These are phyloP conservation scores for Nannizziopsis arthrosporioides DNA, from an alignment of 2,329 filamentous ascomycete genomes.

Conservation along the genomic window DNA sequence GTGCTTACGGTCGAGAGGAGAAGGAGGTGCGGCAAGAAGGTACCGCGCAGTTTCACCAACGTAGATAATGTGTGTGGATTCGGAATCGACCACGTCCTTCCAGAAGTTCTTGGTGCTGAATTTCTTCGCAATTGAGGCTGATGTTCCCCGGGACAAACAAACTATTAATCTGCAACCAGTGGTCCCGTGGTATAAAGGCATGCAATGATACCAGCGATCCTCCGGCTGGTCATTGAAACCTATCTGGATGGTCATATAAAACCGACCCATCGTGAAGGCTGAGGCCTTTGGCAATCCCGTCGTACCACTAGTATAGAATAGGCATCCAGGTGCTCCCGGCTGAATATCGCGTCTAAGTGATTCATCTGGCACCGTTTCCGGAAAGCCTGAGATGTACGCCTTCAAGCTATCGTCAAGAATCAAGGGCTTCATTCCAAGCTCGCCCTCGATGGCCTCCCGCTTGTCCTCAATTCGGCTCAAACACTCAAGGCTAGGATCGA, in stretches of 20 bases:
- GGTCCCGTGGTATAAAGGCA: slow-evolving; percentile 68
- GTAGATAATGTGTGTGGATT: slow-evolving; percentile 61
- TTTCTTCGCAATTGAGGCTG: slow-evolving; percentile 31
- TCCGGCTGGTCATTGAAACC: slow-evolving; percentile 25
- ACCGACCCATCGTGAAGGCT: slow-evolving; percentile 44
- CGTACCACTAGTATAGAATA: slow-evolving; percentile 67
- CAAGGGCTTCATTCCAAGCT: slow-evolving; percentile 48
- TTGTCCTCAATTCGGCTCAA: slow-evolving; percentile 46
- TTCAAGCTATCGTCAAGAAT: slow-evolving; percentile 41
- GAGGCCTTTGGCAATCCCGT: slow-evolving; percentile 66
- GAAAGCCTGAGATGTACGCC: slow-evolving; percentile 39
- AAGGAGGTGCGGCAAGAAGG: slow-evolving; percentile 52
- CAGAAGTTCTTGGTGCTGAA: slow-evolving; percentile 63
- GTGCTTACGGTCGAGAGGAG: slow-evolving; percentile 36
- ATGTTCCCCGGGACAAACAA: slow-evolving; percentile 43
- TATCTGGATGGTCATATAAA: slow-evolving; percentile 30
- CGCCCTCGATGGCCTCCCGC: slow-evolving; percentile 37
- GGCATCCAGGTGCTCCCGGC: slow-evolving; percentile 45
- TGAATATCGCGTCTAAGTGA: slow-evolving; percentile 43
- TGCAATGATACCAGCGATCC: slow-evolving; percentile 63
- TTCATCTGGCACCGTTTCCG: slow-evolving; percentile 44
- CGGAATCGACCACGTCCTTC: slow-evolving; percentile 55
- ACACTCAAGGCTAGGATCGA: slow-evolving; percentile 47
- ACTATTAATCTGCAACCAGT: slow-evolving; percentile 50
- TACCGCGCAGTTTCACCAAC: slow-evolving; percentile 69